Conservation (phyloP, 768 basidiomycete species). For the Cyclocybe cylindracea region DNA sequence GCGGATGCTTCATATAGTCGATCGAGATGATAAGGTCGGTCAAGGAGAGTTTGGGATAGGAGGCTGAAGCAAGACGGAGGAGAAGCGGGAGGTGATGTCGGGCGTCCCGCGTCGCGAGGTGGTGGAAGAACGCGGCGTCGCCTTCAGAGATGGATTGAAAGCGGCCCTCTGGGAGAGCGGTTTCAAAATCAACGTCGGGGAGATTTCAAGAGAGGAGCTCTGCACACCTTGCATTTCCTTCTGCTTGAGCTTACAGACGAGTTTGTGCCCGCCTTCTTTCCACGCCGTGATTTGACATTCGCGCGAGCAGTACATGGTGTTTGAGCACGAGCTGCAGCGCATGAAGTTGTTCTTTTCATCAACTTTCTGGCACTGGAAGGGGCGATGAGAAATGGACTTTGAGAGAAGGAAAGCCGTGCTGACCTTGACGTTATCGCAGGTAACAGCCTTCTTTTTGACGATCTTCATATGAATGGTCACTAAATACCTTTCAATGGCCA, state of each 20-base stretch:
- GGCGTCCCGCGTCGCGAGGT: slow-evolving; percentile 34
- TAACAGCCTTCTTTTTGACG: slow-evolving; percentile 29
- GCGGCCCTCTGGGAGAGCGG: slow-evolving; percentile 27
- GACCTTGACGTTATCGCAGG: slow-evolving; percentile 38
- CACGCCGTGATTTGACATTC: slow-evolving; percentile 36
- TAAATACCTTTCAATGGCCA: slow-evolving; percentile 25
- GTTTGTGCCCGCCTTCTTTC: slow-evolving; percentile 37
- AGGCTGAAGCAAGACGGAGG: slow-evolving; percentile 20
- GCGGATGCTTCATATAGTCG: slow-evolving; percentile 33
- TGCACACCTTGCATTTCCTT: slow-evolving; percentile 32
- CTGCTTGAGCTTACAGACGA: slow-evolving; percentile 38
- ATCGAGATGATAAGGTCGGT: slow-evolving; percentile 31
- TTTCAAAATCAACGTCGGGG: not conserved
- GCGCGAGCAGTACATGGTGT: slow-evolving; percentile 39
- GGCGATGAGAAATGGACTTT: not conserved
- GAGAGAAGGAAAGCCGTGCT: not conserved
- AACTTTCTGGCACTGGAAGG: slow-evolving; percentile 33
- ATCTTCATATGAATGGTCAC: slow-evolving; percentile 23
- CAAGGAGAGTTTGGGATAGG: slow-evolving; percentile 24
- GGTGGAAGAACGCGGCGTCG: slow-evolving; percentile 35
- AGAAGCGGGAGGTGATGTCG: slow-evolving; percentile 25
- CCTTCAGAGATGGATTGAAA: slow-evolving; percentile 29
- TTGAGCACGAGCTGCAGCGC: slow-evolving; percentile 33
- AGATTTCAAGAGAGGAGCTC: not conserved
- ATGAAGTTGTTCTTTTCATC: slow-evolving; percentile 33